Evolutionary conservation across 169 alveolate genomes (phyloP).

Genomic region (Fabrea salina): DNA sequence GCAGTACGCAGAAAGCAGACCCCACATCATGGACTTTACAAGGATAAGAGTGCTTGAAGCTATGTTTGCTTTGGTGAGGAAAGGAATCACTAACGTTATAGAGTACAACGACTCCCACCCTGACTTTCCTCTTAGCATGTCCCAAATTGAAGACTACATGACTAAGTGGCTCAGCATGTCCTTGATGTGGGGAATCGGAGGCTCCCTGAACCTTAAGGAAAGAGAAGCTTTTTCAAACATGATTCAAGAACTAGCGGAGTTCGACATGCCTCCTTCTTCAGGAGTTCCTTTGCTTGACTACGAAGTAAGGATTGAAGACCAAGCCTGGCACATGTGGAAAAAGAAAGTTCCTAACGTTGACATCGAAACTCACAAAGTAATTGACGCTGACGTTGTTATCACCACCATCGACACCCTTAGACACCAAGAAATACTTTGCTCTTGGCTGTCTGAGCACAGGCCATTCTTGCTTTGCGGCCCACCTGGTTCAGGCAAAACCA

Average conservation of each 20-base stretch:
- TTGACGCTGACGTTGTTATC: constrained; percentile 94
- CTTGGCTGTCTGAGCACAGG: constrained; percentile 93
- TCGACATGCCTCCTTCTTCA: constrained; percentile 65
- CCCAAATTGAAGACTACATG: constrained; percentile 66
- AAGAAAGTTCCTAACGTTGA: constrained; percentile 90
- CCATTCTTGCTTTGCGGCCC: constrained; percentile 98
- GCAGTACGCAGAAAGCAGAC: constrained; percentile 67
- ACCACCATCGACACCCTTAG: constrained; percentile 96
- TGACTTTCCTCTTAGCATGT: constrained; percentile 68
- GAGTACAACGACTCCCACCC: constrained; percentile 79
- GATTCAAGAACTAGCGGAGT: constrained; percentile 75
- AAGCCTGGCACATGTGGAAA: constrained; percentile 93
- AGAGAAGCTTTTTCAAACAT: constrained; percentile 80
- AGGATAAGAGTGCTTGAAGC: constrained; percentile 87
- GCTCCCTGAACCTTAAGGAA: constrained; percentile 84
- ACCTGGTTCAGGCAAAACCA: constrained; percentile 97
- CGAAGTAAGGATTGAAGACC: constrained; percentile 91
- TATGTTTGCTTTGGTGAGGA: constrained; percentile 84
- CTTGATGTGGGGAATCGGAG: constrained; percentile 93
- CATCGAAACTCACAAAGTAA: constrained; percentile 84
- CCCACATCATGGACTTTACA: constrained; percentile 94
- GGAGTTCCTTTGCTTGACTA: constrained; percentile 88
- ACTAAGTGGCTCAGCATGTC: constrained; percentile 82
- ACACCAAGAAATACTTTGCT: constrained; percentile 92
- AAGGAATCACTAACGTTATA: constrained; percentile 75